These are phyloP conservation scores for Yamadazyma dendronema DNA, from an alignment of 1,139 yeast genomes.

Conservation along the genomic window DNA sequence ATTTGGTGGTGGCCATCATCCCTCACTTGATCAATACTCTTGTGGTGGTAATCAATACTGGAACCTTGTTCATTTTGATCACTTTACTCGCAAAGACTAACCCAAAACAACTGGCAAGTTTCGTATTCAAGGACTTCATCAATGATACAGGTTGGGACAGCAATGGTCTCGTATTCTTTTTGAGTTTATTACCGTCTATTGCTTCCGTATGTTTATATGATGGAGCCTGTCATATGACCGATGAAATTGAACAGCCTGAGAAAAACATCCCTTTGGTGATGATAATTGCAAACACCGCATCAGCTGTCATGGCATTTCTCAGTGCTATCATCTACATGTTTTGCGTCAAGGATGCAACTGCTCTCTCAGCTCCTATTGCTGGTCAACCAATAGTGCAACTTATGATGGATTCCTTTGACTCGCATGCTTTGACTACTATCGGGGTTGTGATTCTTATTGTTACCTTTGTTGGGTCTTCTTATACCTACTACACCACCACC, in stretches of 20 bases:
- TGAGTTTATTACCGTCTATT: constrained; percentile 27
- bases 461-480: constrained; percentile 22
- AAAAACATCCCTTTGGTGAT: constrained; percentile 27
- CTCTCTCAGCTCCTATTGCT: constrained; percentile 24
- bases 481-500: constrained; percentile 21
- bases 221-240: constrained; percentile 32
- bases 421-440: constrained; percentile 24
- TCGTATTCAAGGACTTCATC: constrained; percentile 23
- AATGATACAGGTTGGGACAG: constrained; percentile 30
- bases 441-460: constrained; percentile 23
- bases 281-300: constrained; percentile 23
- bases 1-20: constrained; percentile 19
- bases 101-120: constrained; percentile 23
- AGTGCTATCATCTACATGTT: constrained; percentile 28
- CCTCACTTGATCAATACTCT: constrained; percentile 21
- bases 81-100: constrained; percentile 23
- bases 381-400: constrained; percentile 30
- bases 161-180: constrained; percentile 27
- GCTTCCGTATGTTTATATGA: constrained; percentile 27
- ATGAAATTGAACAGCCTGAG: constrained; percentile 27
- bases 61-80: constrained; percentile 25
- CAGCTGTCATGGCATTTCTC: constrained; percentile 22
- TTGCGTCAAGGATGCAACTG: constrained; percentile 19
- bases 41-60: constrained; percentile 22
- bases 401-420: constrained; percentile 25